These are phyloP conservation scores for Mucor indicus DNA, from an alignment of 371 early-diverging fungal species.

Conservation along the genomic window DNA sequence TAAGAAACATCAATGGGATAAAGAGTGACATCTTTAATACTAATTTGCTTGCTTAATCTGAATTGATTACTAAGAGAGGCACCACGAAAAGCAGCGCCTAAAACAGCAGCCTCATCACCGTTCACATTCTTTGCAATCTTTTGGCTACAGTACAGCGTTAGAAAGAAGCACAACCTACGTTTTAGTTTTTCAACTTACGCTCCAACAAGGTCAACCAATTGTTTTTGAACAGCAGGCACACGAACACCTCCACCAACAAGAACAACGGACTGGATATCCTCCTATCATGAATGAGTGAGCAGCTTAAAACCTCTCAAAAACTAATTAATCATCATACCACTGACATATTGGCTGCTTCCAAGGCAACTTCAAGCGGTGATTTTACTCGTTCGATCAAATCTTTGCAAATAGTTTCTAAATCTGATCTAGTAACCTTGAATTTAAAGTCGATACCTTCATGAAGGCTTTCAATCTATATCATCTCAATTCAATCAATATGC, in stretches of 20 bases:
- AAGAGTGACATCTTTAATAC: slow-evolving; percentile 77
- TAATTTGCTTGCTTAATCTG: slow-evolving; percentile 77
- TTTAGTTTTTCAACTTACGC: slow-evolving; percentile 39
- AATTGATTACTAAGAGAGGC: slow-evolving; percentile 87
- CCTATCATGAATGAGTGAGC: slow-evolving; percentile 11
- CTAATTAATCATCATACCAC: slow-evolving; percentile 46
- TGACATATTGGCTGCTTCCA: slow-evolving; percentile 65
- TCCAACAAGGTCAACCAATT: slow-evolving; percentile 71
- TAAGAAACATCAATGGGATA: slow-evolving; percentile 79
- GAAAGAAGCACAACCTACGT: neutral
- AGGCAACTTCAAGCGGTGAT: slow-evolving; percentile 69
- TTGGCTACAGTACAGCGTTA: slow-evolving; percentile 35
- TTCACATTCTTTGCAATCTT: slow-evolving; percentile 93
- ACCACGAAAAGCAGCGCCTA: slow-evolving; percentile 89
- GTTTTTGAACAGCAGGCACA: slow-evolving; percentile 79
- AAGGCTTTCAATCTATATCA: slow-evolving; percentile 76
- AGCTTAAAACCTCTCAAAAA: too few relatives aligned
- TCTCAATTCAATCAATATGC: too few relatives aligned
- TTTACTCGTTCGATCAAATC: slow-evolving; percentile 74
- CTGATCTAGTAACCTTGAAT: slow-evolving; percentile 69
- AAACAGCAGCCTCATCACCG: slow-evolving; percentile 94
- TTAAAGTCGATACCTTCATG: slow-evolving; percentile 86
- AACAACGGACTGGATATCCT: slow-evolving; percentile 80
- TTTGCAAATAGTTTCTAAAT: slow-evolving; percentile 65
- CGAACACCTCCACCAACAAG: slow-evolving; percentile 95